phyloP scores from a whole-genome alignment of 306 rosid species.

The Echinosophora koreensis region DNA sequence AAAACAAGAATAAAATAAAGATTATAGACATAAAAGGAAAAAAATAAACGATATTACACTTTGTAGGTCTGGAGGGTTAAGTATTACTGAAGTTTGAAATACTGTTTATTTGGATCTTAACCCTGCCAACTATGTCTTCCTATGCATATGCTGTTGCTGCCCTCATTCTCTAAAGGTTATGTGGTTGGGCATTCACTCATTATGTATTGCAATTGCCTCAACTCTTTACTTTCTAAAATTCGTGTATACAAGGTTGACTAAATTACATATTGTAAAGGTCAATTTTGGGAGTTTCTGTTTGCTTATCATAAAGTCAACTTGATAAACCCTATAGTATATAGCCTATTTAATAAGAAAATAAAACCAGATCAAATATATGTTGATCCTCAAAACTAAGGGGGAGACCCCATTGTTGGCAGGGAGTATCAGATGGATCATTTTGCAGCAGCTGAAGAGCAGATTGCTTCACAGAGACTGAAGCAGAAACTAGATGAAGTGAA shows the following conservation, averaged over 20 bases:
- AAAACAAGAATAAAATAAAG: not conserved
- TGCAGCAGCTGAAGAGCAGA: slow-evolving; percentile 82
- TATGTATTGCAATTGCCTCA: too few relatives aligned
- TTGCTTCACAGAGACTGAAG: slow-evolving; percentile 71
- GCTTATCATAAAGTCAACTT: slow-evolving; percentile 1
- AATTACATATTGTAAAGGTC: slow-evolving; percentile 20
- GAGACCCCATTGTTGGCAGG: slow-evolving; percentile 17
- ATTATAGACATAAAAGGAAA: not conserved
- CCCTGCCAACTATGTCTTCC: not conserved
- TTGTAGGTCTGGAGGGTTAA: not conserved
- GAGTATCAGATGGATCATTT: slow-evolving; percentile 59
- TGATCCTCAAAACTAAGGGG: slow-evolving; percentile 20
- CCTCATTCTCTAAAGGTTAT: not conserved
- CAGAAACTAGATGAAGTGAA: slow-evolving; percentile 84
- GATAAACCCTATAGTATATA: not conserved
- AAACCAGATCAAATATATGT: not conserved
- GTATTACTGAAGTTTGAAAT: not conserved
- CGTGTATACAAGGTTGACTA: too few relatives aligned
- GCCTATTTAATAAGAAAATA: not conserved
- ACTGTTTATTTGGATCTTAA: not conserved
- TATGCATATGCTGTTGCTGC: not conserved
- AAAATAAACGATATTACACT: not conserved
- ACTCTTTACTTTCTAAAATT: too few relatives aligned
- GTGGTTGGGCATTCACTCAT: not conserved
- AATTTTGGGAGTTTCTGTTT: slow-evolving; percentile 23